Conservation (phyloP, 805 yeast genomes). For the Saccharomycopsis amapae region DNA sequence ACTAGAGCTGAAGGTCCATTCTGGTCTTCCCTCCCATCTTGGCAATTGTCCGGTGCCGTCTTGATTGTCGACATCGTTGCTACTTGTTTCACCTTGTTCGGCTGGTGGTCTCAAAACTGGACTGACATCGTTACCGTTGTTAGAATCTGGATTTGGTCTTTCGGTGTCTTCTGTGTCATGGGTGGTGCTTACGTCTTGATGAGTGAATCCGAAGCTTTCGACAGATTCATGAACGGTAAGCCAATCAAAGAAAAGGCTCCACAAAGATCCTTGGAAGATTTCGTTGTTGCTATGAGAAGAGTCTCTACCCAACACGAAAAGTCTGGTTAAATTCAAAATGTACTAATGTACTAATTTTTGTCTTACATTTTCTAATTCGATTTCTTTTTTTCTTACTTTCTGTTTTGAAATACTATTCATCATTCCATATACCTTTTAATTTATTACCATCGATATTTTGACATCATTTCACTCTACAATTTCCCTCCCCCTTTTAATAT, state of each 20-base stretch:
- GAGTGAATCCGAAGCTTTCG: constrained; percentile 75
- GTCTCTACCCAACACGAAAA: constrained; percentile 80
- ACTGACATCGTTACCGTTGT: constrained; percentile 92
- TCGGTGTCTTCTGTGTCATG: constrained; percentile 93
- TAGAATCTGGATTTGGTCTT: constrained; percentile 91
- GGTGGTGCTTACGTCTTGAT: constrained; percentile 95
- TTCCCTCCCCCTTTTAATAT: too few species aligned
- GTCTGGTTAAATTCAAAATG: constrained; percentile 3
- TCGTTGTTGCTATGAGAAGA: constrained; percentile 81
- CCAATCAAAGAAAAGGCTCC: constrained; percentile 48
- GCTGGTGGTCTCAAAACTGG: constrained; percentile 98
- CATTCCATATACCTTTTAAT: not conserved
- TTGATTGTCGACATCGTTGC: constrained; percentile 84
- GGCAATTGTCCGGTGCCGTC: constrained; percentile 96
- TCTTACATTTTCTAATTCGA: not conserved
- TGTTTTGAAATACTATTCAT: not conserved
- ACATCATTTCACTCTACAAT: too few species aligned
- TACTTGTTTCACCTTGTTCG: constrained; percentile 86
- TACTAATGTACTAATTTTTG: too few species aligned
- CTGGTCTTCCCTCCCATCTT: constrained; percentile 95
- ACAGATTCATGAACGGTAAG: constrained; percentile 80
- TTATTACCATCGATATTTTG: too few species aligned
- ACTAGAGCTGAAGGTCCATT: constrained; percentile 97
- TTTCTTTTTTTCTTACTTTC: not conserved
- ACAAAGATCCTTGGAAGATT: constrained; percentile 74